These are phyloP conservation scores for Juglanconis juglandina DNA, from an alignment of 2,329 filamentous ascomycete genomes.

Conservation along the genomic window DNA sequence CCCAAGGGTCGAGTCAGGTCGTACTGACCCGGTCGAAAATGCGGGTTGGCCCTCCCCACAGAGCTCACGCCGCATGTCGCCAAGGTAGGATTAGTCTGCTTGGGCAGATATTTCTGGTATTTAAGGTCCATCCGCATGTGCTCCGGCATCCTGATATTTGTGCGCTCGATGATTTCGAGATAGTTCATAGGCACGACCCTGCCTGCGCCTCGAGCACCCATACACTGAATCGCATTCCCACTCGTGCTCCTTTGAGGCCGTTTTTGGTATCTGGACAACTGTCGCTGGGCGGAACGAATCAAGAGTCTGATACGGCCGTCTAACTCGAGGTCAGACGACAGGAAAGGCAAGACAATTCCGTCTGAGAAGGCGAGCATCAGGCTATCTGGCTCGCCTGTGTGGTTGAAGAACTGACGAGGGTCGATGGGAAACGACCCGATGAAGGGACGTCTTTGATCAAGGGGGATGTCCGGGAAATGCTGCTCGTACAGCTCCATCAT, in stretches of 20 bases:
- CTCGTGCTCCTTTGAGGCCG: background rate
- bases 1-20: conserved; percentile 2
- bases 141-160: conserved; percentile 5
- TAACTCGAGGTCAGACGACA: conserved; percentile 7
- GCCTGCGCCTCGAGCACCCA: conserved; percentile 9
- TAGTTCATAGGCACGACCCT: conserved; percentile 12
- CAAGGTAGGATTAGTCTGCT: conserved; percentile 11
- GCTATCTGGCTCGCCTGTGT: conserved; percentile 6
- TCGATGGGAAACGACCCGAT: conserved; percentile 16
- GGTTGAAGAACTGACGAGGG: conserved; percentile 13
- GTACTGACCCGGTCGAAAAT: background rate
- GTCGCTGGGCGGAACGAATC: conserved; percentile 14
- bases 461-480: conserved; percentile 5
- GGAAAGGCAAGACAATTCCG: conserved; percentile 11
- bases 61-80: conserved; percentile 17
- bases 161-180: conserved; percentile 11
- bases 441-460: conserved; percentile 3
- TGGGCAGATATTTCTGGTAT: conserved; percentile 6
- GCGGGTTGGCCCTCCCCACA: conserved; percentile 6
- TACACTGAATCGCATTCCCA: background rate
- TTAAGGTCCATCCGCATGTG: background rate
- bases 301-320: conserved; percentile 15
- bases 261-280: conserved; percentile 15
- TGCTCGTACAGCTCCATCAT: conserved; percentile 26
- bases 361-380: conserved; percentile 17